Base-by-base conservation (phyloP, 2,329 filamentous ascomycete genomes). In the Tolypocladium ovalisporum region DNA sequence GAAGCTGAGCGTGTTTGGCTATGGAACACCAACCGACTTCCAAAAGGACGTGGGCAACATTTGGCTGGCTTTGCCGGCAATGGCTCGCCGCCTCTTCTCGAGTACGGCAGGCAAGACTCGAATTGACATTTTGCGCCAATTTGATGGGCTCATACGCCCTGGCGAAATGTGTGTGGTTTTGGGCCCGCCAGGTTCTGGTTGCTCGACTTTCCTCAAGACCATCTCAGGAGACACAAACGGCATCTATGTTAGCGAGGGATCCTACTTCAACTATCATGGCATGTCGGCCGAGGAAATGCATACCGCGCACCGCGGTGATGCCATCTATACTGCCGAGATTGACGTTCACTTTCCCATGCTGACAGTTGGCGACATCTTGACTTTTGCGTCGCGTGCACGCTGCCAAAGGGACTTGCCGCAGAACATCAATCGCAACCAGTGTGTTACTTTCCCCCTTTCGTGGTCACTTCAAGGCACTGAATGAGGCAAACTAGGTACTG, bases 281-380 rank as follows among this genome's bases (percentile, higher is more conserved):
- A 39, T 51, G 4, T 47, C 35, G 27, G 19, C 34, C 3, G 24
- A 42, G 10, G 40, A 42, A 6, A 42, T 42, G 40, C 40, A 42
- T 42, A 24, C n/a, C 3, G 2, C 13, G 19, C 74, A 62, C 60
- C 77, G 62, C 62, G 68, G 40, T 57, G 87, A 91, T 71, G 86
- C 86, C 57, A 89, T 90, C 67, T 90, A 90, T 71, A 88, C 86
- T 0, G 86, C 86, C 55, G 87, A 90, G 70, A 84, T 87, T 37
- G 88, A 91, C 66, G 83, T 86, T 3, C 86, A 89, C 71, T 89
- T 89, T 64, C 85, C 86, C 4, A 80, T 83, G 72, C 72, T 90
- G 64, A 84, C 80, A 4, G 86, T 90, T 22, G 86, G 85, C 56
- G 83, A 90, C 63, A 90, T 87, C 0, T 75, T 90, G 24, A 82